A percentile compares a stretch with the other conserved stretches of the same genome.
Evolutionary conservation across 139 green algal species (phyloP).

Genomic region (Micromonas pusilla): DNA sequence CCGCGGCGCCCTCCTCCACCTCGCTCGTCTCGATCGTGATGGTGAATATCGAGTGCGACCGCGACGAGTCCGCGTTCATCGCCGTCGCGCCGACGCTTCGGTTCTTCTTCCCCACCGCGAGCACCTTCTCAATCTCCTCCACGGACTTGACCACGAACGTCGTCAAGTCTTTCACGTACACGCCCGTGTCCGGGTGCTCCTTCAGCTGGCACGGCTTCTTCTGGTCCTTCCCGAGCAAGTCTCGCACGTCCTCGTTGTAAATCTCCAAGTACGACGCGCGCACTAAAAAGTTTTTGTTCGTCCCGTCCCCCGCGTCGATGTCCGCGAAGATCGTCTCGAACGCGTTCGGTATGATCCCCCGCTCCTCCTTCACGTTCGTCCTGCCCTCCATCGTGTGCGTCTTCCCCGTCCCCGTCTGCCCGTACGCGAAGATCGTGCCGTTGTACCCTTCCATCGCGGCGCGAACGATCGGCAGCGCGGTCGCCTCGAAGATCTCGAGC

Average conservation of each 20-base stretch:
- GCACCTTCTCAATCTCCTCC: slow-evolving; percentile 62
- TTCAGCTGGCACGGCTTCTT: slow-evolving; percentile 59
- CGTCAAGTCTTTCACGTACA: slow-evolving; percentile 79
- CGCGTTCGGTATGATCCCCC: slow-evolving; percentile 73
- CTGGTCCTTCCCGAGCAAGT: slow-evolving; percentile 46
- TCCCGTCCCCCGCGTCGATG: slow-evolving; percentile 44
- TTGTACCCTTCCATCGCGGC: slow-evolving; percentile 77
- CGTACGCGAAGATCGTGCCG: slow-evolving; percentile 71
- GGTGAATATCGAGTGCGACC: slow-evolving; percentile 70
- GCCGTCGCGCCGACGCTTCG: slow-evolving; percentile 60
- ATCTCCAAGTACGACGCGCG: slow-evolving; percentile 64
- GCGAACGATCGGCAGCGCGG: slow-evolving; percentile 63
- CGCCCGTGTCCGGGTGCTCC: slow-evolving; percentile 63
- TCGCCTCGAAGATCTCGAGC: slow-evolving; percentile 58
- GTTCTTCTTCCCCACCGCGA: slow-evolving; percentile 61
- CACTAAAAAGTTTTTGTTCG: slow-evolving; percentile 67
- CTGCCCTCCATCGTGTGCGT: slow-evolving; percentile 54
- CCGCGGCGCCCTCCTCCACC: not conserved
- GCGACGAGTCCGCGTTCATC: slow-evolving; percentile 61
- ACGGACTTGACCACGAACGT: slow-evolving; percentile 70
- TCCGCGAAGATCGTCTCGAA: slow-evolving; percentile 68
- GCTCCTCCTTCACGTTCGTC: slow-evolving; percentile 29
- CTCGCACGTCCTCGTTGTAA: slow-evolving; percentile 77
- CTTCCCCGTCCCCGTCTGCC: slow-evolving; percentile 56
- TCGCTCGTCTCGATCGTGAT: slow-evolving; percentile 73